Base-by-base conservation (phyloP, 148 eudicot genomes). In the Limonium bicolor region DNA sequence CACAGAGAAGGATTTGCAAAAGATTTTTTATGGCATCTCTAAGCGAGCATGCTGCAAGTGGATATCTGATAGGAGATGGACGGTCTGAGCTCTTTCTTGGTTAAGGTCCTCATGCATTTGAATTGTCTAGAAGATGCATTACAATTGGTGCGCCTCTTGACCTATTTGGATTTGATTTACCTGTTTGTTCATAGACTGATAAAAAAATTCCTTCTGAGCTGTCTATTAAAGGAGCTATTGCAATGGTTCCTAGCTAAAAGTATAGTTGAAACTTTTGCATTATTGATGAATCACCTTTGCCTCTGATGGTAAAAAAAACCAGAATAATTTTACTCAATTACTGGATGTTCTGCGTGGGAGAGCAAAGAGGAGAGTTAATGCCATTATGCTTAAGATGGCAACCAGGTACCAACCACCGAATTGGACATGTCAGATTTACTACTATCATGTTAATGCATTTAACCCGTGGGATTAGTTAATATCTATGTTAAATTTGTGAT, bases 331-430 rank as follows among this genome's bases (percentile, higher is more conserved):
- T 51, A 27, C 65, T 55, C 77, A 82, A 35, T 64, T 82, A 54
- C 55, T 82, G 29, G 74, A 67, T 49, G 41, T 61, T 58, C 64
- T 74, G 82, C 79, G 63, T 51, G 93, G 93, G 54, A 71, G 65
- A 61, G 44, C 86, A 48, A 71, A 71, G 58, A 64, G 29, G 55
- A 67, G 51, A 21, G 60, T 82, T 36, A 59, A 56, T 62, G 52
- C 65, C 61, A 70, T 63, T 42, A 64, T 82, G 27, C 93, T 82
- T 51, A 64, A 60, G 29, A 61, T 68, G 48, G 86, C 79, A 13
- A 46, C 68, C 28, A 74, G 82, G 93, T 82, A 61, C 40, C 34
- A n/a, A n/a, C n/a, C n/a, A n/a, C n/a, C n/a, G n/a, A n/a, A n/a
- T n/a, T n/a, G n/a, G n/a, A n/a, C n/a, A n/a, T n/a, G n/a, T n/a